Conservation (phyloP, 768 basidiomycete genomes). For the Tylopilus cervinicoccineus region DNA sequence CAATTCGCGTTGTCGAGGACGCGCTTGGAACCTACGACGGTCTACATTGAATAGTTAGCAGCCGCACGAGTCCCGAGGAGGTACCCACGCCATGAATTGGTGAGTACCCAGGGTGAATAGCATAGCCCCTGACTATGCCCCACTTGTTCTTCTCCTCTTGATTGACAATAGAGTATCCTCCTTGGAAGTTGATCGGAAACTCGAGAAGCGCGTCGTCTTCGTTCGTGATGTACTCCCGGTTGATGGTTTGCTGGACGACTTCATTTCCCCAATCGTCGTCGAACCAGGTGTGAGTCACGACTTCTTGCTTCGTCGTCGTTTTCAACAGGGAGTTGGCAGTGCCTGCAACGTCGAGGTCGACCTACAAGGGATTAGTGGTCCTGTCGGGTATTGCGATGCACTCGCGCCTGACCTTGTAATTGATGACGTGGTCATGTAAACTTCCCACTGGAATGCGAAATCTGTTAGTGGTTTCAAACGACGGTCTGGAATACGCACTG, state of each 20-base stretch:
- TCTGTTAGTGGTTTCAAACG: not conserved
- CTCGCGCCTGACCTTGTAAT: slow-evolving; percentile 42
- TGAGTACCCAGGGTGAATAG: slow-evolving; percentile 56
- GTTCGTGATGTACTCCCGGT: slow-evolving; percentile 42
- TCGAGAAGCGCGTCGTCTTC: slow-evolving; percentile 51
- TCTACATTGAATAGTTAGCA: slow-evolving; percentile 30
- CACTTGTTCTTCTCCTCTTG: slow-evolving; percentile 49
- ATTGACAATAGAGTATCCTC: slow-evolving; percentile 55
- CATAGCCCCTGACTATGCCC: slow-evolving; percentile 56
- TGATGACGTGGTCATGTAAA: slow-evolving; percentile 66
- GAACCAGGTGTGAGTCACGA: slow-evolving; percentile 51
- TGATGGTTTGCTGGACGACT: slow-evolving; percentile 52
- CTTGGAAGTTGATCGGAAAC: slow-evolving; percentile 53
- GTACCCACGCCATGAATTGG: slow-evolving; percentile 45
- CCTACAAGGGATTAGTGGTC: slow-evolving; percentile 27
- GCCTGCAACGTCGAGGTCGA: slow-evolving; percentile 64
- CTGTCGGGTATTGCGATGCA: not conserved
- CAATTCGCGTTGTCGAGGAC: slow-evolving; percentile 61
- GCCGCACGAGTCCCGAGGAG: not conserved
- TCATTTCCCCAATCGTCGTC: slow-evolving; percentile 54
- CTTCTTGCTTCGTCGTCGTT: slow-evolving; percentile 47
- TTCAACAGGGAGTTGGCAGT: slow-evolving; percentile 52
- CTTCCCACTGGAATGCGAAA: slow-evolving; percentile 47
- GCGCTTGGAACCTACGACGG: slow-evolving; percentile 56
- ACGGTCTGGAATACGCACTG: slow-evolving; percentile 35